Evolutionary conservation across 495 filamentous ascomycete genomes (phyloP).

Genomic region (Tuber borchii): DNA sequence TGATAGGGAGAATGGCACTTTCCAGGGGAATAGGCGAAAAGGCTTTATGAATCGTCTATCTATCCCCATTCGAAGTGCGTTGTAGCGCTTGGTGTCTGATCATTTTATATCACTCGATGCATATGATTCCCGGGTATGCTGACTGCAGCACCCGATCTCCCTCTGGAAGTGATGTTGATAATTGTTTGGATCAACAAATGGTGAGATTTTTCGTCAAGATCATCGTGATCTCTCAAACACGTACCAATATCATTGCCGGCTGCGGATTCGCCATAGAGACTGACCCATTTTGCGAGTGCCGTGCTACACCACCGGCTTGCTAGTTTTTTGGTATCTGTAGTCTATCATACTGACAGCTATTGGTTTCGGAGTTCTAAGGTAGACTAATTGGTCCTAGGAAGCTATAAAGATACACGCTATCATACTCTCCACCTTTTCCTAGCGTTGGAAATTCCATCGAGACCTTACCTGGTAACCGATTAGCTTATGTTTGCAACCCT

Average conservation of each 20-base stretch:
- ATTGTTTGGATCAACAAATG: not conserved
- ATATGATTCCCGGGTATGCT: not conserved
- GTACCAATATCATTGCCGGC: not conserved
- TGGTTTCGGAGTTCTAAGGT: not conserved
- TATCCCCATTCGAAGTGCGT: not conserved
- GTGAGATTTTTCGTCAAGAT: not conserved
- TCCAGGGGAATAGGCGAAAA: not conserved
- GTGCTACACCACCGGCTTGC: not conserved
- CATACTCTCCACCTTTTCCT: not conserved
- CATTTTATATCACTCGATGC: not conserved
- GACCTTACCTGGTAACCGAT: too few relatives aligned
- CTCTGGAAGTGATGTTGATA: not conserved
- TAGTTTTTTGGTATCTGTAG: not conserved
- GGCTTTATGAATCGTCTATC: not conserved
- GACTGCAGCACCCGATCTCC: not conserved
- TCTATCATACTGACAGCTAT: not conserved
- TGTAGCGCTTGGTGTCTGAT: not conserved
- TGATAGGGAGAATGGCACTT: not conserved
- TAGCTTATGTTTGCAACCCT: not conserved
- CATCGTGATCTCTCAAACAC: not conserved
- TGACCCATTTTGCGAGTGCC: not conserved
- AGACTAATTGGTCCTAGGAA: not conserved
- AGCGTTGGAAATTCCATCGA: too few relatives aligned
- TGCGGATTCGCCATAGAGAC: not conserved
- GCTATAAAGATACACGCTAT: not conserved